Evolutionary conservation across 306 rosid species (phyloP), one percentile per base, ranked within the genome.

Genomic region (Quercus glauca): DNA sequence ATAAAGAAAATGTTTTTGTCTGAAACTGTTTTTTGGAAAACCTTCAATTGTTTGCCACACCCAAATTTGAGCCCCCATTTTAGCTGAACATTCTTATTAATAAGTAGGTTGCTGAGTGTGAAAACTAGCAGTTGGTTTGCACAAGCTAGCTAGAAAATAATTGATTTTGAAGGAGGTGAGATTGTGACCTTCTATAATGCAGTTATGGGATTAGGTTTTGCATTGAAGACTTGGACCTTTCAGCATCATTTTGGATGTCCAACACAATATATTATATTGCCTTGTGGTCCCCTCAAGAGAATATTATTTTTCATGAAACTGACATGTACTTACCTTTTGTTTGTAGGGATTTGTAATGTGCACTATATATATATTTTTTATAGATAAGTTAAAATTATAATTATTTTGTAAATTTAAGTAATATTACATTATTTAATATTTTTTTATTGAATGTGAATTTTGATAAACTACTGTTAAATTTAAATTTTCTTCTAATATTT

Each of bases 201-300:
- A 91, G 85, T 91, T 83, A 89, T 87, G 90, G 83, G 61, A 82
- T 87, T 84, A 82, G 85, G 88, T 85, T 74, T 85, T 87, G 87
- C 91, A 89, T 85, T 91, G 76, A 91, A 90, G 88, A 83, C 73
- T 75, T 28, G 75, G 74, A 88, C 75, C 77, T 33, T 37, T 49
- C 83, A 88, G 72, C 76, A 74, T 73, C 82, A 89, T 73, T 41
- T 2, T 82, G 84, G 83, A 67, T 85, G 84, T 73, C 82, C 77
- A 85, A 79, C 73, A 76, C 10, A 55, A 82, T 76, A 80, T 11
- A 85, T 86, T 79, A 73, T 76, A 83, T 79, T 85, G 82, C 70
- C 55, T 55, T 83, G 92, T 85, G 92, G 91, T 84, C 90, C 91
- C 93, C 75, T 74, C 33, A 65, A 86, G 79, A 86, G 86, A 90